Base-by-base conservation (phyloP, 805 yeast species). In the Monosporozyma yasuniensis region DNA sequence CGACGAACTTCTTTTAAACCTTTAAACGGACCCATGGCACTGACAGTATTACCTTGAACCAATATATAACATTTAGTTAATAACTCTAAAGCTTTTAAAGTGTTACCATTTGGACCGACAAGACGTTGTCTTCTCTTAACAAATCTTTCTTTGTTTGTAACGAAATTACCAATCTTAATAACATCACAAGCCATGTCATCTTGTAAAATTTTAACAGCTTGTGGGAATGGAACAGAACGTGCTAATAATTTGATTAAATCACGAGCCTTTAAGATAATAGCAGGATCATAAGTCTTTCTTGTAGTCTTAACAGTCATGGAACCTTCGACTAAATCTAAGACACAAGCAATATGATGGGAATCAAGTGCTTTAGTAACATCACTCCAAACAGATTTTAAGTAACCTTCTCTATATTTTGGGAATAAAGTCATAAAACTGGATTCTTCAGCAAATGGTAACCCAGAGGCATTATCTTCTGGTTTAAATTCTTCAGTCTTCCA, bases 281-380 rank as follows among this genome's bases (percentile, higher is more conserved):
- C 95, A 0, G 99, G 99, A 65, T 93, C 99, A 67, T 69, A 93
- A 0, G 99, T 90, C 67, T 91, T 93, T 67, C 96, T 79, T 2
- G 98, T 91, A 14, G 99, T 93, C 59, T 83, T 87, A 16, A 93
- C 99, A 0, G 95, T 83, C 98, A 93, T 93, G 3, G 96, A 83
- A 43, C 99, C 99, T 65, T 93, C 98, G 25, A 93, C 96, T 55
- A 93, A 73, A 68, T 93, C 88, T 54, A 93, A 72, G 37, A 82
- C 83, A 68, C 96, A 87, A n/a, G 84, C 83, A 43, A 93, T 75
- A 50, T 86, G 83, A 58, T 81, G 81, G 48, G 77, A 75, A 23
- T 84, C 87, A 34, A 93, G 71, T 0, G 91, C 77, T 59, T 77
- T 80, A 1, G 97, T 88, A 10, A 93, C 93, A 55, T 93, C 97